phyloP scores from a whole-genome alignment of 73 alveolate genomes.

The Stentor coeruleus region DNA sequence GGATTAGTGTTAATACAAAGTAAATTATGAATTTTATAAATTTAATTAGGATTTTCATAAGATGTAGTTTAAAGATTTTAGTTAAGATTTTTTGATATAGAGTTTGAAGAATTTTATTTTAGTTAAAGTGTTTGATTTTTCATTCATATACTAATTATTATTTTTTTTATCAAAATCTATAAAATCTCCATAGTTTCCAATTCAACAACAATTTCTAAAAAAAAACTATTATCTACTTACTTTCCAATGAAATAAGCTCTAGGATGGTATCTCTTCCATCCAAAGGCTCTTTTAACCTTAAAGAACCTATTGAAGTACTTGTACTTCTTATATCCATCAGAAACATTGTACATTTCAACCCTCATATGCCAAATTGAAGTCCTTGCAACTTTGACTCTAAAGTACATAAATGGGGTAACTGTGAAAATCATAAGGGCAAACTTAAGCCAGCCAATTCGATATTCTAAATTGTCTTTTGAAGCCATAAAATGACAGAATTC shows the following conservation, averaged over 20 bases:
- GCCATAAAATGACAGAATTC: constrained; percentile 75
- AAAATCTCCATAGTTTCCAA: too few species aligned
- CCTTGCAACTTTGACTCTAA: constrained; percentile 4
- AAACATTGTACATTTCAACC: constrained; percentile 24
- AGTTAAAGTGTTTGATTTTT: too few species aligned
- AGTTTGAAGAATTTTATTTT: too few species aligned
- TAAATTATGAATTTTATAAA: too few species aligned
- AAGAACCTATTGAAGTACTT: constrained; percentile 27
- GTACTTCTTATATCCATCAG: constrained; percentile 25
- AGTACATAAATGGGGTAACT: constrained; percentile 15
- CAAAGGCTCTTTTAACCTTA: constrained; percentile 15
- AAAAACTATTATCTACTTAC: too few species aligned
- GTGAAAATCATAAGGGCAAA: constrained; percentile 3
- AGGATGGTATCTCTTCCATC: constrained; percentile 24
- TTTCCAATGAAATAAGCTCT: constrained; percentile 13
- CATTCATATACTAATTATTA: too few species aligned
- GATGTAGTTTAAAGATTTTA: too few species aligned
- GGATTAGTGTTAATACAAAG: too few species aligned
- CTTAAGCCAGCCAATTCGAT: constrained; percentile 31
- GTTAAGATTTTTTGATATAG: too few species aligned
- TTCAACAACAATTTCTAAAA: too few species aligned
- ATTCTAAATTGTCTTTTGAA: constrained; percentile 45
- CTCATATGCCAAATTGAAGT: constrained; percentile 27
- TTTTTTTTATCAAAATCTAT: too few species aligned
- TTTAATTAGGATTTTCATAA: too few species aligned